Evolutionary conservation across 2,329 filamentous ascomycete genomes (phyloP).

Genomic region (Colletotrichum sansevieriae): DNA sequence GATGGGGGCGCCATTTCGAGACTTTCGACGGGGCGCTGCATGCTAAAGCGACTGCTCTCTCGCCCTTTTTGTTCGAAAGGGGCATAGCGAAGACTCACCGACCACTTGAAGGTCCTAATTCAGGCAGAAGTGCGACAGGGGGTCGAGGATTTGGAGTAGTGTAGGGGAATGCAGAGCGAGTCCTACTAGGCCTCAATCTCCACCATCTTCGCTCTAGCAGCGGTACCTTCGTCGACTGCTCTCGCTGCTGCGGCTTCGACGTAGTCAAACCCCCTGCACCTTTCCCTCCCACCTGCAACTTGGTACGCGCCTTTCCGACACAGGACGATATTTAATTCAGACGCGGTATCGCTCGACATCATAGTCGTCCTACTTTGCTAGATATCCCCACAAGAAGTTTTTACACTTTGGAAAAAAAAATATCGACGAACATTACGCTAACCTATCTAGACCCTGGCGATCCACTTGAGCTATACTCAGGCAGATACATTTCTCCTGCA

Average conservation of each 20-base stretch:
- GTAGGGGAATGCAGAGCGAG: slow-evolving; percentile 19
- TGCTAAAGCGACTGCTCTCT: too few relatives aligned
- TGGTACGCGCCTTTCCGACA: slow-evolving; percentile 17
- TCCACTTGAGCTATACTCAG: slow-evolving; percentile 30
- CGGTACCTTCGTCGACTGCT: slow-evolving; percentile 21
- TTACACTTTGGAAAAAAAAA: slow-evolving; percentile 31
- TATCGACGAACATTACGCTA: slow-evolving; percentile 6
- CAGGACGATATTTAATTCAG: slow-evolving; percentile 37
- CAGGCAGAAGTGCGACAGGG: slow-evolving; percentile 39
- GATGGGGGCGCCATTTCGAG: background rate
- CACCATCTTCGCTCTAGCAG: slow-evolving; percentile 18
- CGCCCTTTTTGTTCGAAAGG: slow-evolving; percentile 12
- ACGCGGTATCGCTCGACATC: slow-evolving; percentile 22
- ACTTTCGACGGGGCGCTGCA: background rate
- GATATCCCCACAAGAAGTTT: slow-evolving; percentile 30
- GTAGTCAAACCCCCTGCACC: slow-evolving; percentile 6
- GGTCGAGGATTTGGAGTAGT: slow-evolving; percentile 3
- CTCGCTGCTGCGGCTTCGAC: slow-evolving; percentile 20
- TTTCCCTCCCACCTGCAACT: background rate
- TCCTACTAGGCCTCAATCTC: slow-evolving; percentile 34
- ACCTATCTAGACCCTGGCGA: slow-evolving; percentile 15
- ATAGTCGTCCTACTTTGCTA: slow-evolving; percentile 15
- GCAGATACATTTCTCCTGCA: slow-evolving; percentile 25
- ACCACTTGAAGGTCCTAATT: slow-evolving; percentile 4
- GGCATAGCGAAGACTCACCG: slow-evolving; percentile 37